Evolutionary conservation across 2,329 filamentous ascomycete genomes (phyloP).

Genomic region (Trichoderma gracile): DNA sequence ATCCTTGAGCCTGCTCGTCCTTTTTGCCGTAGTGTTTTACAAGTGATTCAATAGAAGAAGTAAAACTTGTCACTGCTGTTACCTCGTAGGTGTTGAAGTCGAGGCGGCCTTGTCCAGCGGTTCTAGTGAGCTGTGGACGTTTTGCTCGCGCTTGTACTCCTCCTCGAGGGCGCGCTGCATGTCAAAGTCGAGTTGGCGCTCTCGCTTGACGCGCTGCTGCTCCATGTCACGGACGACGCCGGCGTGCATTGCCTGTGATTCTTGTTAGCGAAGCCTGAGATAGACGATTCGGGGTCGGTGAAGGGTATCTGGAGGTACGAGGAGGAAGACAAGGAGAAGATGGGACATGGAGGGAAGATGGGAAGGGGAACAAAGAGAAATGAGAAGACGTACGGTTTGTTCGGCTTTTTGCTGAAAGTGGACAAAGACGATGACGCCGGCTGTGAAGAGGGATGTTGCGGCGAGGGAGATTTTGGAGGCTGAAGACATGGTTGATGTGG

Average conservation of each 20-base stretch:
- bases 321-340: too few species aligned
- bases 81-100: constrained; percentile 31
- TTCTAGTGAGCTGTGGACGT: constrained; percentile 55
- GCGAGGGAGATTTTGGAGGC: constrained; percentile 84
- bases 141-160: constrained; percentile 88
- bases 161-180: constrained; percentile 82
- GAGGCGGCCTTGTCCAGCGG: constrained; percentile 26
- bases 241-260: constrained; percentile 81
- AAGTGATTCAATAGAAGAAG: neutral
- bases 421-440: constrained; percentile 77
- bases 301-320: too few species aligned
- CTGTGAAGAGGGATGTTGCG: constrained; percentile 73
- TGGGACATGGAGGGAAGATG: too few species aligned
- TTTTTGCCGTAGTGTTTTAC: neutral
- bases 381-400: constrained; percentile 70
- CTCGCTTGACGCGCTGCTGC: constrained; percentile 84
- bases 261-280: too few species aligned
- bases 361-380: too few species aligned
- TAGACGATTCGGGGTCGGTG: too few species aligned
- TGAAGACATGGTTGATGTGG: constrained; percentile 68
- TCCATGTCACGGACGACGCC: constrained; percentile 95
- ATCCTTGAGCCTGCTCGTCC: neutral
- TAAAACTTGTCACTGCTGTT: constrained; percentile 31
- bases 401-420: constrained; percentile 87
- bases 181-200: constrained; percentile 92